Percentiles rank a stretch among this genome's conserved stretches.
These are phyloP conservation scores for Phalaenopsis hybrid DNA, from an alignment of 116 monocot species.

Conservation along the genomic window DNA sequence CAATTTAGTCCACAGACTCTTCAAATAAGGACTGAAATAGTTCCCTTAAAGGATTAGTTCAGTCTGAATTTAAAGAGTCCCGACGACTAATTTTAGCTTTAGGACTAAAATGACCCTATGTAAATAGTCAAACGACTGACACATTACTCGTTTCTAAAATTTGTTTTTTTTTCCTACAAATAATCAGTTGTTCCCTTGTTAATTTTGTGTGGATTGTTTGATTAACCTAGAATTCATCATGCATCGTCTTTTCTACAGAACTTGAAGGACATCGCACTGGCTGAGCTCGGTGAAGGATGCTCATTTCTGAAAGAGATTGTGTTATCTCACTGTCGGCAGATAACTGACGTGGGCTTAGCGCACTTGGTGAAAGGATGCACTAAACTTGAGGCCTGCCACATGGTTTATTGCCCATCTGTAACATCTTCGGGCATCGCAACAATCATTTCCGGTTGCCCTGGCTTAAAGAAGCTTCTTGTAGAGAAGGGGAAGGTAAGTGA, in stretches of 20 bases:
- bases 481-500: constrained; percentile 89
- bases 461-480: constrained; percentile 73
- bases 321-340: constrained; percentile 64
- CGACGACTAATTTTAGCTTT: too few species aligned
- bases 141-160: background rate
- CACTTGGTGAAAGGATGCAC: constrained; percentile 73
- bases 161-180: background rate
- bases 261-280: constrained; percentile 56
- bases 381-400: constrained; percentile 69
- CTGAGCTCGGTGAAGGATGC: constrained; percentile 80
- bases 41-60: too few species aligned
- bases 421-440: constrained; percentile 79
- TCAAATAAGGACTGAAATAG: too few species aligned
- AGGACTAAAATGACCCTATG: too few species aligned
- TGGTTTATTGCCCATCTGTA: constrained; percentile 81
- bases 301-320: constrained; percentile 62
- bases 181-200: background rate
- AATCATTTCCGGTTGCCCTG: constrained; percentile 56
- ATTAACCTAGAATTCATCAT: background rate
- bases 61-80: too few species aligned
- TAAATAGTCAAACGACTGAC: too few species aligned
- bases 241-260: constrained; percentile 29
- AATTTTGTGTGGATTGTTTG: background rate
- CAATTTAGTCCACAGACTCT: too few species aligned
- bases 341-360: constrained; percentile 70